A percentile compares a stretch with the other conserved stretches of the same genome.
These are phyloP conservation scores for Exophiala phaeomuriformis DNA, from an alignment of 2,329 filamentous ascomycete species.

Conservation along the genomic window DNA sequence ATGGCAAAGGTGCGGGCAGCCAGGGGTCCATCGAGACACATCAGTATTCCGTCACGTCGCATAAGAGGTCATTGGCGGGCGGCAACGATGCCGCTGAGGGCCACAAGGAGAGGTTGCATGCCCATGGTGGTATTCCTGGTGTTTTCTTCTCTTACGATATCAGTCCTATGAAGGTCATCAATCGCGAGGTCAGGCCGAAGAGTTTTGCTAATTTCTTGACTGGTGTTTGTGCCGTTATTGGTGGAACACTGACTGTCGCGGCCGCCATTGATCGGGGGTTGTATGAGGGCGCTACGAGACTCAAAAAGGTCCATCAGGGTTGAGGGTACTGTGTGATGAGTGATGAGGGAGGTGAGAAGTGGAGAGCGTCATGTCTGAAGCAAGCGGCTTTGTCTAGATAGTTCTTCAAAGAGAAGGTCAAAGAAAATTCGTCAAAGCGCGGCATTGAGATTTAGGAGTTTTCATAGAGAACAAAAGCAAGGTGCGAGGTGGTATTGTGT, in stretches of 20 bases:
- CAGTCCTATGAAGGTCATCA: conserved; percentile 98
- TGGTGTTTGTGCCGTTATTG: conserved; percentile 87
- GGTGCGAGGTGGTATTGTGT: too few species aligned
- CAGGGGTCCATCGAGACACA: conserved; percentile 91
- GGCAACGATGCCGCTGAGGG: conserved; percentile 80
- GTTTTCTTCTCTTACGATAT: conserved; percentile 99
- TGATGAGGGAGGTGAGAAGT: too few species aligned
- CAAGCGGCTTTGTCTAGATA: not conserved
- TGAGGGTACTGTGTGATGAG: conserved; percentile 34
- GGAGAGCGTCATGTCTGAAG: too few species aligned
- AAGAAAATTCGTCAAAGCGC: too few species aligned
- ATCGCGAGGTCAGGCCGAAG: conserved; percentile 84
- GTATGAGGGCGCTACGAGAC: conserved; percentile 75
- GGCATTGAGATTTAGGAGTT: too few species aligned
- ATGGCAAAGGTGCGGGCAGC: conserved; percentile 57
- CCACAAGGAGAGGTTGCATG: conserved; percentile 85
- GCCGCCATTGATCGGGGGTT: conserved; percentile 85
- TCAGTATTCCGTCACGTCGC: conserved; percentile 95
- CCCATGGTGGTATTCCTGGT: conserved; percentile 84
- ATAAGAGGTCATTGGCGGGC: conserved; percentile 79
- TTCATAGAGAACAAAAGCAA: too few species aligned
- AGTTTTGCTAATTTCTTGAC: conserved; percentile 87
- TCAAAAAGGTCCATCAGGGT: conserved; percentile 75
- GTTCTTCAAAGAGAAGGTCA: not conserved
- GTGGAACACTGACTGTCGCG: conserved; percentile 90